Evolutionary conservation across 768 basidiomycete genomes (phyloP).

Genomic region (Leccinum longicurvipes): DNA sequence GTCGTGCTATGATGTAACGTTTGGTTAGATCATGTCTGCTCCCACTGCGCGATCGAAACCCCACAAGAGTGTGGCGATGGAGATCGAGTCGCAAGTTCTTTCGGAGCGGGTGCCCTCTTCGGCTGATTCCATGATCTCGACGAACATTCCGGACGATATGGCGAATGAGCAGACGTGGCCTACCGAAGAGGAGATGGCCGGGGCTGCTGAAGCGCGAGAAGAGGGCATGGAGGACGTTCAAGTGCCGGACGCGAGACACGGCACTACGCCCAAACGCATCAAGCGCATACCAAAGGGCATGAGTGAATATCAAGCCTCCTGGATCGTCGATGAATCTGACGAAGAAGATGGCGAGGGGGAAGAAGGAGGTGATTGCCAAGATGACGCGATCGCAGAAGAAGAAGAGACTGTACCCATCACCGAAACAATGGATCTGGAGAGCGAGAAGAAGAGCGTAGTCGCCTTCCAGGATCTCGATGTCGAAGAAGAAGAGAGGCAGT

Average conservation of each 20-base stretch:
- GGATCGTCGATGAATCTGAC: slow-evolving; percentile 86
- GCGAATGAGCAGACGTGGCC: slow-evolving; percentile 99
- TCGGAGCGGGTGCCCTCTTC: slow-evolving; percentile 60
- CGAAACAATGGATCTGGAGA: slow-evolving; percentile 56
- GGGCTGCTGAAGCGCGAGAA: slow-evolving; percentile 21
- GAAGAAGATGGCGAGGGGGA: slow-evolving; percentile 53
- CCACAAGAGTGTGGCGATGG: slow-evolving; percentile 49
- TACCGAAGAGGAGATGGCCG: slow-evolving; percentile 90
- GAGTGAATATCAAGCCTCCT: slow-evolving; percentile 95
- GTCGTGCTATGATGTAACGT: not conserved
- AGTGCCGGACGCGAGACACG: slow-evolving; percentile 62
- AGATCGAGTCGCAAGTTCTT: slow-evolving; percentile 58
- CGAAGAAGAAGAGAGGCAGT: slow-evolving; percentile 89
- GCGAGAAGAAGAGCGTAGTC: slow-evolving; percentile 48
- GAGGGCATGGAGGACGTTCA: slow-evolving; percentile 16
- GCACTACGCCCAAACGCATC: slow-evolving; percentile 78
- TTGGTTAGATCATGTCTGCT: slow-evolving; percentile 65
- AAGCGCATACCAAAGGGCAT: slow-evolving; percentile 90
- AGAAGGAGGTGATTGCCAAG: slow-evolving; percentile 43
- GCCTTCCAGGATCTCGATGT: slow-evolving; percentile 74
- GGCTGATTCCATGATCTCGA: slow-evolving; percentile 84
- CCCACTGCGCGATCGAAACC: slow-evolving; percentile 39
- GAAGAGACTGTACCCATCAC: slow-evolving; percentile 61
- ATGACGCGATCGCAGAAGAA: slow-evolving; percentile 39
- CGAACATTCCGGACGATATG: slow-evolving; percentile 85